Conservation (phyloP, 2,329 filamentous ascomycete genomes). For the Aspergillus caelatus region DNA sequence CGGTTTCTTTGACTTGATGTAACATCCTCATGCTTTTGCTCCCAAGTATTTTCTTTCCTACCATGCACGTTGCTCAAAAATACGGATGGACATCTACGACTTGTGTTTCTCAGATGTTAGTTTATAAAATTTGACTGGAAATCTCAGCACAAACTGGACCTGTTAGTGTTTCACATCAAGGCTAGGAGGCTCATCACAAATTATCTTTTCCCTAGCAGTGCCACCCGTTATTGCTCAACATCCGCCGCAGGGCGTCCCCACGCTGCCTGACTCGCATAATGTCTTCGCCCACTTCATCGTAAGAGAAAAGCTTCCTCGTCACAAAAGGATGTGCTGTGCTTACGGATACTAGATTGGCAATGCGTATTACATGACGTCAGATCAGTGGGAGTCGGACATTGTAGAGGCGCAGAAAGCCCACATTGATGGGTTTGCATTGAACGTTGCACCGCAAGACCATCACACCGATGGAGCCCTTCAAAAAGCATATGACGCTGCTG, state of each 20-base stretch:
- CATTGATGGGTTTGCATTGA: constrained; percentile 37
- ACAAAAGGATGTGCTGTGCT: background rate
- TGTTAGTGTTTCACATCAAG: background rate
- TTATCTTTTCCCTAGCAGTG: background rate
- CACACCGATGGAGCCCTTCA: constrained; percentile 32
- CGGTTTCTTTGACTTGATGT: too few species aligned
- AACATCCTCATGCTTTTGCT: too few species aligned
- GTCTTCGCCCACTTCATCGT: constrained; percentile 43
- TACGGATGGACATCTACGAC: too few species aligned
- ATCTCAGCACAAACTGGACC: too few species aligned
- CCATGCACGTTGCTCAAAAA: too few species aligned
- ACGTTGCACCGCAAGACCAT: constrained; percentile 35
- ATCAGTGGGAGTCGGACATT: constrained; percentile 32
- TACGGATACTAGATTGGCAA: constrained; percentile 27
- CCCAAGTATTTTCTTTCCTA: too few species aligned
- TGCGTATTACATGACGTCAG: constrained; percentile 26
- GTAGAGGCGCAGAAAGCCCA: constrained; percentile 31
- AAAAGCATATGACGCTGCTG: constrained; percentile 33
- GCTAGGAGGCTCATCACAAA: background rate
- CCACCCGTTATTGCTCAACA: constrained; percentile 9
- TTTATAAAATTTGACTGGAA: too few species aligned
- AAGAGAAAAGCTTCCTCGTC: constrained; percentile 11
- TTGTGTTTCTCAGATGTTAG: too few species aligned
- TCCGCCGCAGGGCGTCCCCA: constrained; percentile 3
- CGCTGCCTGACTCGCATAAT: constrained; percentile 22